Conservation (phyloP, 192 early-diverging fungal species). For the Gryganskiella cystojenkinii region DNA sequence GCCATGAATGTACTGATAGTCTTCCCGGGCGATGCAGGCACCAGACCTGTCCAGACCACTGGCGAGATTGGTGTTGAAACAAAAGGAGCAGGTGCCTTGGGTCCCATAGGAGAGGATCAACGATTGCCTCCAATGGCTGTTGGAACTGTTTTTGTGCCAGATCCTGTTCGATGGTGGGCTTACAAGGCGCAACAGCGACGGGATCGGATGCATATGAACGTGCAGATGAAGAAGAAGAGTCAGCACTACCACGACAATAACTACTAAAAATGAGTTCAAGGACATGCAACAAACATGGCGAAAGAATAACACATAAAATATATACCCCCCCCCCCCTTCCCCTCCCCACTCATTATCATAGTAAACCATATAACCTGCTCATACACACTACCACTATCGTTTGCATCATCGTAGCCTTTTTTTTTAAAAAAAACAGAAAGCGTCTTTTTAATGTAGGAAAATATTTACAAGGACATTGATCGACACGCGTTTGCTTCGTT, state of each 20-base stretch:
- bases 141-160: conserved; percentile 40
- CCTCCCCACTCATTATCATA: no score
- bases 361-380: not conserved
- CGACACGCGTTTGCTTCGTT: no score
- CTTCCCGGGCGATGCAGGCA: conserved; percentile 38
- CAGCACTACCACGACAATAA: not conserved
- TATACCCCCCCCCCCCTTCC: not conserved
- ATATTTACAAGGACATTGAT: no score
- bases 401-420: no score
- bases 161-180: conserved; percentile 50
- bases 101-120: not conserved
- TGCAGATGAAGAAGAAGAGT: conserved; percentile 12
- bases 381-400: not conserved
- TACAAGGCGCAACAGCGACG: conserved; percentile 33
- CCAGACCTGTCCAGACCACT: conserved; percentile 19
- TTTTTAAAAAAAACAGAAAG: no score
- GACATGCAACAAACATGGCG: not conserved
- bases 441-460: no score
- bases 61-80: no score
- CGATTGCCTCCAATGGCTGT: conserved; percentile 47
- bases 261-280: no score
- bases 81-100: no score
- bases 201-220: conserved; percentile 20
- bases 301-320: not conserved
- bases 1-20: conserved; percentile 45